A percentile compares a stretch with the other conserved stretches of the same genome.
Conservation (phyloP, 176 grass and related monocot species). For the Paspalum notatum region DNA sequence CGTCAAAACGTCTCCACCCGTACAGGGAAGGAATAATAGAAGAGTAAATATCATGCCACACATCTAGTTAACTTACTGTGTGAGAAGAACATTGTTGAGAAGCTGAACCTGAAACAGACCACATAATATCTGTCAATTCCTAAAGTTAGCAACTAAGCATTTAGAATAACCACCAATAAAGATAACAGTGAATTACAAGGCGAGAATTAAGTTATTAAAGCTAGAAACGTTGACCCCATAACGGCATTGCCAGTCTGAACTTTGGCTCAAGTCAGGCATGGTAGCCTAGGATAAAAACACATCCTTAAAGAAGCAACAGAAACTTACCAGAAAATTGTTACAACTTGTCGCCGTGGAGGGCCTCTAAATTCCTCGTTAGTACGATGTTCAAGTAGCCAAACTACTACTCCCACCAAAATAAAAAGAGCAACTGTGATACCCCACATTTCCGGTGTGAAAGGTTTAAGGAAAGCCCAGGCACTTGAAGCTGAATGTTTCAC, state of each 20-base stretch:
- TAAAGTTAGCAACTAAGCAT: conserved; percentile 14
- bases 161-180: not conserved
- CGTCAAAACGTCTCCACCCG: conserved; percentile 23
- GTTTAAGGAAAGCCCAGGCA: conserved; percentile 84
- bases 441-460: conserved; percentile 88
- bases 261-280: not conserved
- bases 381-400: conserved; percentile 89
- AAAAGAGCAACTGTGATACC: conserved; percentile 74
- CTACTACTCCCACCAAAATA: conserved; percentile 73
- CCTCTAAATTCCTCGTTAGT: conserved; percentile 82
- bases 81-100: conserved; percentile 94
- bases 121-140: conserved; percentile 31
- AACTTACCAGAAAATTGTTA: conserved; percentile 74
- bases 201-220: not conserved
- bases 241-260: not conserved
- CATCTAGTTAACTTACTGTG: conserved; percentile 73
- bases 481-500: conserved; percentile 53
- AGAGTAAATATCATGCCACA: conserved; percentile 25
- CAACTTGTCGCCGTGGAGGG: conserved; percentile 55
- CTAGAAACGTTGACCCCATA: conserved; percentile 4
- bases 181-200: conserved; percentile 11
- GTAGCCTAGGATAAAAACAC: not conserved
- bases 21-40: conserved; percentile 23
- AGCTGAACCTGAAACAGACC: conserved; percentile 76
- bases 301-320: conserved; percentile 4